A percentile compares a stretch with the other conserved stretches of the same genome.
These are phyloP conservation scores for Colletotrichum simmondsii DNA, from an alignment of 2,329 filamentous ascomycete species.

Conservation along the genomic window DNA sequence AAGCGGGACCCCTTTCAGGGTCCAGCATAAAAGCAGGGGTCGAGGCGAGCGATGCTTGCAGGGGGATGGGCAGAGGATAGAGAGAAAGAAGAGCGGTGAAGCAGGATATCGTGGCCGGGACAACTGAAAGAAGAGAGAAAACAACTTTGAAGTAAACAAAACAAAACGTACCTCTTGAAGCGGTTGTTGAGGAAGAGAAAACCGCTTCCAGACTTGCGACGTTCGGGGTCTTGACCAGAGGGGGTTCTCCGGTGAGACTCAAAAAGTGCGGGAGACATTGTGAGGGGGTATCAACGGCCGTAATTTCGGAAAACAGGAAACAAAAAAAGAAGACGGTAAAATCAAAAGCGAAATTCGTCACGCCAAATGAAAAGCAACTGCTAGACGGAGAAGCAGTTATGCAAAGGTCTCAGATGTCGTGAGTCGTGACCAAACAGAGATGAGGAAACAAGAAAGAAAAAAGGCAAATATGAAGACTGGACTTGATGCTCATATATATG, in stretches of 20 bases:
- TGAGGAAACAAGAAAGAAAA: conserved; percentile 10
- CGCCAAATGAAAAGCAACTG: conserved; percentile 19
- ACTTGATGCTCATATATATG: conserved; percentile 27
- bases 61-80: neutral
- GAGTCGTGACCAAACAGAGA: conserved; percentile 13
- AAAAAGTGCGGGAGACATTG: conserved; percentile 31
- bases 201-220: conserved; percentile 30
- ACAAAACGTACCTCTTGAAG: conserved; percentile 29
- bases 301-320: neutral
- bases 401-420: conserved; percentile 13
- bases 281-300: conserved; percentile 31
- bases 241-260: conserved; percentile 17
- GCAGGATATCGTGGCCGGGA: conserved; percentile 9
- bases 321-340: conserved; percentile 1
- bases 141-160: conserved; percentile 9
- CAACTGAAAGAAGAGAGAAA: conserved; percentile 11
- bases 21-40: conserved; percentile 24
- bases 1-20: conserved; percentile 21
- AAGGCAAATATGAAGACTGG: conserved; percentile 2
- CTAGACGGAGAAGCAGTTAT: conserved; percentile 5
- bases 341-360: conserved; percentile 16
- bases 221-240: conserved; percentile 17
- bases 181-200: conserved; percentile 33
- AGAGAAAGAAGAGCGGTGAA: conserved; percentile 30
- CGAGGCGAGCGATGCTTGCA: conserved; percentile 14